A percentile compares a stretch with the other conserved stretches of the same genome.
Evolutionary conservation across 2,329 filamentous ascomycete genomes (phyloP).

Genomic region (Verticillium zaregamsianum): DNA sequence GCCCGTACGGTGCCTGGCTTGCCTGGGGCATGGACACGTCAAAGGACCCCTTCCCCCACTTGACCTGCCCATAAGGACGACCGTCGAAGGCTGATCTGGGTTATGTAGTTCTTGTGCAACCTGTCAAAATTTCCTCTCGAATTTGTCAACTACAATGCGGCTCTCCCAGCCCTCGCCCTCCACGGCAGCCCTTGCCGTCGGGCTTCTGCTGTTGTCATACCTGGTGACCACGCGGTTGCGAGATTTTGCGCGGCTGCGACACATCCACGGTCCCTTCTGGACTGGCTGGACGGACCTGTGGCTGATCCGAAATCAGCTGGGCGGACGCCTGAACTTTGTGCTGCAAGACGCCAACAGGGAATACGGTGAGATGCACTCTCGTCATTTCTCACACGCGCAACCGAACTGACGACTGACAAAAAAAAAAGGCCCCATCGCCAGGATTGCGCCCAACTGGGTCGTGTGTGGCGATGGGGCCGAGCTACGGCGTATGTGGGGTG

Average conservation of each 20-base stretch:
- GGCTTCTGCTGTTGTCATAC: neutral
- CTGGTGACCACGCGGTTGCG: conserved; percentile 2
- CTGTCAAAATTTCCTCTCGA: neutral
- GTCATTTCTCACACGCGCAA: neutral
- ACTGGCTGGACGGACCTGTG: conserved; percentile 23
- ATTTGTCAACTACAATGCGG: neutral
- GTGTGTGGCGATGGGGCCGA: conserved; percentile 11
- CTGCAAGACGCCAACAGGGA: conserved; percentile 15
- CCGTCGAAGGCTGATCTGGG: neutral
- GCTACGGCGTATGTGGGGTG: conserved; percentile 6
- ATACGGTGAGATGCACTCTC: conserved; percentile 14
- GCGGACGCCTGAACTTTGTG: conserved; percentile 18
- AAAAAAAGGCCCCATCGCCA: conserved; percentile 17
- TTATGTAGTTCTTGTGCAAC: neutral
- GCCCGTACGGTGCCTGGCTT: too few species aligned
- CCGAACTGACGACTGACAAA: neutral
- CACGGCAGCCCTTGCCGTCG: neutral
- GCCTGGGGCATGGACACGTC: too few species aligned
- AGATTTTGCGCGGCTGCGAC: conserved; percentile 15
- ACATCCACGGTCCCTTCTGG: conserved; percentile 22
- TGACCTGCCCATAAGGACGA: neutral
- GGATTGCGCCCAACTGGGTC: conserved; percentile 16
- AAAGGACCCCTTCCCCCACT: too few species aligned
- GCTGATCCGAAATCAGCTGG: conserved; percentile 17
- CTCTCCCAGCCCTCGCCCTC: neutral